Evolutionary conservation across 805 yeast genomes (phyloP).

Genomic region (Lipomyces kockii): DNA sequence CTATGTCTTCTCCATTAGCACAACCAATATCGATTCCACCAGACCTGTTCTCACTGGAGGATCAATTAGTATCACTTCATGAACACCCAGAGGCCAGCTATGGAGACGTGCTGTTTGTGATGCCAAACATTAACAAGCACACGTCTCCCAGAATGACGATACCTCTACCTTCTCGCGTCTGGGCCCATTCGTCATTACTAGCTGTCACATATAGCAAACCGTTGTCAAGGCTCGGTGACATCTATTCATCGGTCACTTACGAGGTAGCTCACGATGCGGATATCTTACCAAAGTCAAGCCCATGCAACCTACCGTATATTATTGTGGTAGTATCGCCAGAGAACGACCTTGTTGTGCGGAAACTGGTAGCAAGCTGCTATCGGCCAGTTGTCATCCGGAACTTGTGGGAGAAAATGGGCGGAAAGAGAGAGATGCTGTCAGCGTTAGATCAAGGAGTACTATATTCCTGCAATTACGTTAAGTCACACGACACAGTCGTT

Average conservation of each 20-base stretch:
- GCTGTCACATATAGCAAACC: slow-evolving; percentile 22
- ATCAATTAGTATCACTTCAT: slow-evolving; percentile 28
- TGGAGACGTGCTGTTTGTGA: slow-evolving; percentile 34
- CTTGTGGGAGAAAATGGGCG: slow-evolving; percentile 34
- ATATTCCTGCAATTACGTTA: neutral
- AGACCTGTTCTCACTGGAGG: slow-evolving; percentile 22
- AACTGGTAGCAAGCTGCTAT: slow-evolving; percentile 35
- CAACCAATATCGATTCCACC: neutral
- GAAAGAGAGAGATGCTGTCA: slow-evolving; percentile 31
- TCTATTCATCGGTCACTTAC: slow-evolving; percentile 5
- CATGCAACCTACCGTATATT: slow-evolving; percentile 28
- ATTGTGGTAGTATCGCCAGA: slow-evolving; percentile 32
- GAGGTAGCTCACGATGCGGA: slow-evolving; percentile 1
- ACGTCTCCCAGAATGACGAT: slow-evolving; percentile 14
- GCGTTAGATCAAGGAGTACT: slow-evolving; percentile 23
- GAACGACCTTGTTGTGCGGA: slow-evolving; percentile 30
- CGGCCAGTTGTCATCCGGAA: slow-evolving; percentile 34
- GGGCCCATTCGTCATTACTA: slow-evolving; percentile 35
- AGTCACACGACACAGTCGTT: slow-evolving; percentile 1
- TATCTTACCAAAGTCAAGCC: slow-evolving; percentile 5
- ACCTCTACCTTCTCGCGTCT: slow-evolving; percentile 29
- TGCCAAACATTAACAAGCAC: slow-evolving; percentile 19
- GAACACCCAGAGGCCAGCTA: slow-evolving; percentile 28
- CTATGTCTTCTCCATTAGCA: slow-evolving; percentile 4
- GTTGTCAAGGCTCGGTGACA: slow-evolving; percentile 26